Evolutionary conservation across 2,329 filamentous ascomycete genomes (phyloP), one percentile per base, ranked within the genome.

Genomic region (Fusarium bactridioides): DNA sequence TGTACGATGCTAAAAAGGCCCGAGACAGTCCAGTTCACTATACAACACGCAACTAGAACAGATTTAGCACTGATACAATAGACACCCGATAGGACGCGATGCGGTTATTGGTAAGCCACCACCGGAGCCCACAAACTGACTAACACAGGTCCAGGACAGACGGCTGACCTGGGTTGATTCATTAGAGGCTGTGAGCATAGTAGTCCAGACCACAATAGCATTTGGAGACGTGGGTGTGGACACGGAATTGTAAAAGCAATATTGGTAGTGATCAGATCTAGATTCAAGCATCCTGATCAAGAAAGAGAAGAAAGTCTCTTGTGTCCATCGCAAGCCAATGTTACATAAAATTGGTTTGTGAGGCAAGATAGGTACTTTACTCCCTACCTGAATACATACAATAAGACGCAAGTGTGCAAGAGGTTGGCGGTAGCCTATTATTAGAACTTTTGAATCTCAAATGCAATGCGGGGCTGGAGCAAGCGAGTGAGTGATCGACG

Each of bases 351-450:
- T 59, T 40, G 38, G 18, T 10, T 15, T 35, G 18, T 31, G 25
- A 45, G 38, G 38, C 43, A 57, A 67, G 50, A 67, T 56, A 67
- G 50, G 62, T 56, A 37, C 33, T 62, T 40, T 38, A 43, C 38
- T 51, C 27, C 50, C 44, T 68, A 50, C 43, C 45, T 40, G 53
- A 31, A 64, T 69, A 33, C 31, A 33, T 33, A 16, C 31, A 33
- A 33, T 33, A 69, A 71, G 61, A 44, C 55, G 56, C 38, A 43
- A 64, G 55, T 59, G 45, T 70, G 35, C 61, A 58, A 73, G 66
- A 64, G 69, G 70, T 75, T 64, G 33, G 19, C 21, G 27, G 18
- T 29, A 11, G n/a, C 61, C 64, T 76, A 74, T 75, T 73, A 66
- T 76, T 76, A 74, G 74, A 35, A 19, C 23, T 43, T 37, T 18